Conservation (phyloP, 139 green algal genomes). For the Chlamydomonas schloesseri region DNA sequence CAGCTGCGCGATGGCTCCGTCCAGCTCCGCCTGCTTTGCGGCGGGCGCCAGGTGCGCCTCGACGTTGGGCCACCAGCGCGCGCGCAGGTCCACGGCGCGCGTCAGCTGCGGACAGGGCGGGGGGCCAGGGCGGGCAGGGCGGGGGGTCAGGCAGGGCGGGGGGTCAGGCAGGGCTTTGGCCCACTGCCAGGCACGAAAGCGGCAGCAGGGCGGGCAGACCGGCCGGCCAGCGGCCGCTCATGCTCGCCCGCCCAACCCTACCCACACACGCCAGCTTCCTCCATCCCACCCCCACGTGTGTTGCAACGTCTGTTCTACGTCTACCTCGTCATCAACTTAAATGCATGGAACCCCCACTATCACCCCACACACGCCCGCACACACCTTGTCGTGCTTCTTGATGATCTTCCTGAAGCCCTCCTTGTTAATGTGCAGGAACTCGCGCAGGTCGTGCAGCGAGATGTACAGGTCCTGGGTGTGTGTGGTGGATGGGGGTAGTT, state of each 20-base stretch:
- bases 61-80: constrained; percentile 35
- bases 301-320: too few relatives aligned
- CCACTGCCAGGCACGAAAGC: too few relatives aligned
- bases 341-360: too few relatives aligned
- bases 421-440: constrained; percentile 73
- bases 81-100: constrained; percentile 5
- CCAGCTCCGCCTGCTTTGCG: constrained; percentile 38
- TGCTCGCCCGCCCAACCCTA: too few relatives aligned
- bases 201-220: too few relatives aligned
- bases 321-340: too few relatives aligned
- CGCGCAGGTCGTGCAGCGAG: constrained; percentile 55
- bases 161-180: too few relatives aligned
- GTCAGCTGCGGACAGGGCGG: constrained; percentile 15
- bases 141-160: not conserved
- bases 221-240: too few relatives aligned
- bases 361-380: not conserved
- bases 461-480: constrained; percentile 67
- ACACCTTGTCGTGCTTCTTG: constrained; percentile 86
- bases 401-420: constrained; percentile 81
- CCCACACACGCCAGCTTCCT: too few relatives aligned
- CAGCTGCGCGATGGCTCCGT: not conserved
- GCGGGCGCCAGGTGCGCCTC: constrained; percentile 21
- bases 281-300: too few relatives aligned
- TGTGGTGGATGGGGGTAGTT: too few relatives aligned
- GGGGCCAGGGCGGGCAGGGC: not conserved